These are phyloP conservation scores for Penicillium sp. DNA, from an alignment of 2,329 filamentous ascomycete species.

Conservation along the genomic window DNA sequence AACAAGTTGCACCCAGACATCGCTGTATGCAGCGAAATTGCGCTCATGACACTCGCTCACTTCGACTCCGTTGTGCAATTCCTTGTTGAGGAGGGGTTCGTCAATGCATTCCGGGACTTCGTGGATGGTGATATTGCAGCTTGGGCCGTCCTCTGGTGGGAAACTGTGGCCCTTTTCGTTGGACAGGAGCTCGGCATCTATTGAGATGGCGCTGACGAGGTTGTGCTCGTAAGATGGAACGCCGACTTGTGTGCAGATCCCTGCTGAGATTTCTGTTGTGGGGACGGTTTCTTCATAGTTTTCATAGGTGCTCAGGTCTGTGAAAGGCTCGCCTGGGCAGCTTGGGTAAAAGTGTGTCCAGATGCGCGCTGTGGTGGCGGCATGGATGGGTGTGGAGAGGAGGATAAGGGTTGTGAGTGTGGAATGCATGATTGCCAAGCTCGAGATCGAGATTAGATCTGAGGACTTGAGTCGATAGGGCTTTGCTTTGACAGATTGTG, in stretches of 20 bases:
- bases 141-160: conserved; percentile 9
- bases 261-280: conserved; percentile 21
- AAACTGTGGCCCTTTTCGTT: conserved; percentile 15
- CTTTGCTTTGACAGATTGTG: neutral
- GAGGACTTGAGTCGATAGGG: neutral
- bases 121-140: conserved; percentile 35
- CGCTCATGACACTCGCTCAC: conserved; percentile 27
- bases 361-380: conserved; percentile 28
- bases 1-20: conserved; percentile 34
- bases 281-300: conserved; percentile 25
- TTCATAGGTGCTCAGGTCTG: conserved; percentile 23
- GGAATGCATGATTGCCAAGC: conserved; percentile 15
- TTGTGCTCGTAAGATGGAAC: conserved; percentile 25
- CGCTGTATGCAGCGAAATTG: conserved; percentile 24
- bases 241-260: conserved; percentile 26
- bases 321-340: conserved; percentile 25
- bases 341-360: conserved; percentile 33
- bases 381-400: conserved; percentile 19
- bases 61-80: conserved; percentile 21
- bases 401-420: conserved; percentile 21
- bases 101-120: conserved; percentile 35
- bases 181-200: conserved; percentile 27
- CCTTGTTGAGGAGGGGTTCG: conserved; percentile 25
- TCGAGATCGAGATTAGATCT: neutral
- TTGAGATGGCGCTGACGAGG: conserved; percentile 28